Conservation (phyloP, 306 rosid genomes). For the Carpinus fangiana region DNA sequence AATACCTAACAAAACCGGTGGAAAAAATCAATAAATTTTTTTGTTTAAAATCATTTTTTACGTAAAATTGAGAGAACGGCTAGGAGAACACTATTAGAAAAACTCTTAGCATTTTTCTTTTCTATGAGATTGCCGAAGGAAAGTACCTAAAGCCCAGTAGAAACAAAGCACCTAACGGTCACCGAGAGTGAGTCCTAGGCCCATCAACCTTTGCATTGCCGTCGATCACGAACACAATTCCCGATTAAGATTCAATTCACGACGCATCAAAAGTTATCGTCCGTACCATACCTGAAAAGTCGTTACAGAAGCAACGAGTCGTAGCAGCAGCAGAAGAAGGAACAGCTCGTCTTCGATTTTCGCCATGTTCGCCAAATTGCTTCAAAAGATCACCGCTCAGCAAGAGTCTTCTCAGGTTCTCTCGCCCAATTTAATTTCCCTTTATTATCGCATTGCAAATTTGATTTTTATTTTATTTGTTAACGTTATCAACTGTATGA, state of each 20-base stretch:
- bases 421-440: constrained; percentile 2
- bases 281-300: constrained; percentile 36
- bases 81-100: no score
- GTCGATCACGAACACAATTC: constrained; percentile 14
- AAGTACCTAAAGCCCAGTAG: not conserved
- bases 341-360: constrained; percentile 19
- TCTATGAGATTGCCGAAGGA: not conserved
- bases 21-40: no score
- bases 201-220: constrained; percentile 33
- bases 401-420: constrained; percentile 46
- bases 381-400: constrained; percentile 36
- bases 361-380: constrained; percentile 64
- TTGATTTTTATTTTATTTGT: not conserved
- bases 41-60: no score
- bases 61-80: no score
- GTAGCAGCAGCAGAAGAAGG: constrained; percentile 19
- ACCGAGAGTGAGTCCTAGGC: not conserved
- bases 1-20: no score
- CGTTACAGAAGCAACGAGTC: constrained; percentile 21
- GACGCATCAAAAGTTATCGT: constrained; percentile 29
- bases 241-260: not conserved
- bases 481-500: not conserved
- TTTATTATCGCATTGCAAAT: not conserved
- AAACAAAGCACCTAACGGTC: constrained; percentile 22
- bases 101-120: no score